Conservation (phyloP, 2,329 filamentous ascomycete genomes). For the Trichoderma lentiforme region DNA sequence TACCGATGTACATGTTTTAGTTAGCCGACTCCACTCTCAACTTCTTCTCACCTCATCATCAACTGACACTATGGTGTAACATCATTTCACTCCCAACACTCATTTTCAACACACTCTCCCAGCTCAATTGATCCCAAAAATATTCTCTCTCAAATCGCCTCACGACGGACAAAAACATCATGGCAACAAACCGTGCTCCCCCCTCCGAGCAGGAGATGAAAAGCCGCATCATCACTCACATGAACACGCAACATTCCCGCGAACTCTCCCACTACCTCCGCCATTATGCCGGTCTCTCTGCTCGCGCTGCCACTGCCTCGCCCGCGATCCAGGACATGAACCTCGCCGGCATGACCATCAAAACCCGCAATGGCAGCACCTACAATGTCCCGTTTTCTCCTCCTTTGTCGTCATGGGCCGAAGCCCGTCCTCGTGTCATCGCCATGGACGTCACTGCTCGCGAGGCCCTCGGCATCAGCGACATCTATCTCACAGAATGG, state of each 20-base stretch:
- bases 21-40: constrained; percentile 12
- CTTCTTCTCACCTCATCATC: neutral
- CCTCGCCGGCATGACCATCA: constrained; percentile 61
- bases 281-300: constrained; percentile 61
- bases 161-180: neutral
- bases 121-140: no score
- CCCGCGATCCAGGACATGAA: constrained; percentile 65
- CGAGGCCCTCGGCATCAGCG: constrained; percentile 55
- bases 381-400: constrained; percentile 64
- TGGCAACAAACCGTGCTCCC: neutral
- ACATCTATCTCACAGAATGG: constrained; percentile 42
- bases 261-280: constrained; percentile 77
- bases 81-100: neutral
- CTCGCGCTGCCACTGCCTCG: constrained; percentile 47
- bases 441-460: constrained; percentile 63
- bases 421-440: constrained; percentile 68
- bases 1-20: neutral
- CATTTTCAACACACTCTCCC: neutral
- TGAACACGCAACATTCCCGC: constrained; percentile 78
- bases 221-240: constrained; percentile 62
- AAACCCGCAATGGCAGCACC: constrained; percentile 39
- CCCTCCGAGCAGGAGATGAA: constrained; percentile 31
- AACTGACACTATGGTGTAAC: neutral
- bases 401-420: constrained; percentile 63
- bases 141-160: neutral